Evolutionary conservation across 2,329 filamentous ascomycete genomes (phyloP).

Genomic region (Fusarium nelsonii): DNA sequence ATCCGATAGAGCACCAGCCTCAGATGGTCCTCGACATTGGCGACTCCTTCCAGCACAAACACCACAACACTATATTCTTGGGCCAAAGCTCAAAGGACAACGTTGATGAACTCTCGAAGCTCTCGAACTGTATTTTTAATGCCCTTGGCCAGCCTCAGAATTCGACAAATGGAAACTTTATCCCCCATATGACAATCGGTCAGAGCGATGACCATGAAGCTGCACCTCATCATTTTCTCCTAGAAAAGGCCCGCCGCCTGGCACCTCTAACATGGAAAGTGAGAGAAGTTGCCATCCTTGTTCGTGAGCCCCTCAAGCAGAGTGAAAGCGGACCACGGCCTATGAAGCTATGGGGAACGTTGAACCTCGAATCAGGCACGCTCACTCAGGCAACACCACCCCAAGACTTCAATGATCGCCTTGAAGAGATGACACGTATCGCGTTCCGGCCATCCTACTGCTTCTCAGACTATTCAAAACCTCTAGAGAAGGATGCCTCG

Average conservation of each 20-base stretch:
- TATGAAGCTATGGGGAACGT: conserved; percentile 70
- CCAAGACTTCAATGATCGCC: conserved; percentile 11
- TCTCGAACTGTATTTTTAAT: conserved; percentile 54
- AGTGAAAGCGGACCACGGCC: conserved; percentile 52
- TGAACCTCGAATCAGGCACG: conserved; percentile 53
- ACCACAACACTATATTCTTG: conserved; percentile 64
- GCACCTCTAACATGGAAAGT: conserved; percentile 63
- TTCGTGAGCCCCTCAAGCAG: conserved; percentile 58
- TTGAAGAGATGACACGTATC: background rate
- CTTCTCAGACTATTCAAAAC: background rate
- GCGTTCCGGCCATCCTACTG: conserved; percentile 30
- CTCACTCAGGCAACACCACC: conserved; percentile 16
- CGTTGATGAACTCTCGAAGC: conserved; percentile 43
- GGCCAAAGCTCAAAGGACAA: conserved; percentile 28
- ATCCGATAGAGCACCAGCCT: conserved; percentile 27
- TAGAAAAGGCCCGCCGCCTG: conserved; percentile 65
- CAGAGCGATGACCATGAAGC: conserved; percentile 64
- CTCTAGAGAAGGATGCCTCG: conserved; percentile 18
- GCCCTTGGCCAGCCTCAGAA: conserved; percentile 51
- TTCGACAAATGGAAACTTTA: conserved; percentile 48
- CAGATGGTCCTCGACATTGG: conserved; percentile 55
- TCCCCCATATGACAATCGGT: conserved; percentile 69
- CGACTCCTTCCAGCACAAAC: conserved; percentile 63
- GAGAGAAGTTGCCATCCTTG: conserved; percentile 63
- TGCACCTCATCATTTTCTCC: conserved; percentile 62